phyloP scores from a whole-genome alignment of 106 monocot species.

The Amphibolis antarctica region DNA sequence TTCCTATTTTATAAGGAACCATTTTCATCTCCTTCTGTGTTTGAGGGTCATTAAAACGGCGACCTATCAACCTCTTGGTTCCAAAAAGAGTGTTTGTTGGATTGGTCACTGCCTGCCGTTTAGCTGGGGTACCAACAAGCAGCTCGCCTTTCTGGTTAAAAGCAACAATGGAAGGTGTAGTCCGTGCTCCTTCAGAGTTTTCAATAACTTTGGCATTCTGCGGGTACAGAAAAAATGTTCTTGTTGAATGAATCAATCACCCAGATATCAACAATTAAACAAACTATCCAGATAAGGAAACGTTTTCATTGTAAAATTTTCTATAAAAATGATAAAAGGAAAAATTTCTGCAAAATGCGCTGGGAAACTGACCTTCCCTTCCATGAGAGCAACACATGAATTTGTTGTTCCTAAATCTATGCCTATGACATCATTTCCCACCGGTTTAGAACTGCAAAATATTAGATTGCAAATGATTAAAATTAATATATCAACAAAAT shows the following conservation, averaged over 20 bases:
- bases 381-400: conserved; percentile 79
- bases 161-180: conserved; percentile 73
- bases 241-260: too few relatives aligned
- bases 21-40: conserved; percentile 94
- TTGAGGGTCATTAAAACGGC: conserved; percentile 68
- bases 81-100: conserved; percentile 73
- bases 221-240: neutral
- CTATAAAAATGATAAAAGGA: neutral
- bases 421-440: conserved; percentile 49
- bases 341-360: neutral
- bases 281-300: too few relatives aligned
- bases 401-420: conserved; percentile 84
- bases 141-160: conserved; percentile 67
- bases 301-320: neutral
- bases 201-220: conserved; percentile 83
- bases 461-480: neutral
- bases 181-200: conserved; percentile 68
- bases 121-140: conserved; percentile 81
- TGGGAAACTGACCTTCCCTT: conserved; percentile 56
- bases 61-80: conserved; percentile 71
- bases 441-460: conserved; percentile 42
- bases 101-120: conserved; percentile 82
- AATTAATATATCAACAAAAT: too few relatives aligned
- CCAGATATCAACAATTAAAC: too few relatives aligned
- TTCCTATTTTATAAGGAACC: conserved; percentile 83